Conservation (phyloP, 176 grass and related monocot genomes). For the Ensete ventricosum region DNA sequence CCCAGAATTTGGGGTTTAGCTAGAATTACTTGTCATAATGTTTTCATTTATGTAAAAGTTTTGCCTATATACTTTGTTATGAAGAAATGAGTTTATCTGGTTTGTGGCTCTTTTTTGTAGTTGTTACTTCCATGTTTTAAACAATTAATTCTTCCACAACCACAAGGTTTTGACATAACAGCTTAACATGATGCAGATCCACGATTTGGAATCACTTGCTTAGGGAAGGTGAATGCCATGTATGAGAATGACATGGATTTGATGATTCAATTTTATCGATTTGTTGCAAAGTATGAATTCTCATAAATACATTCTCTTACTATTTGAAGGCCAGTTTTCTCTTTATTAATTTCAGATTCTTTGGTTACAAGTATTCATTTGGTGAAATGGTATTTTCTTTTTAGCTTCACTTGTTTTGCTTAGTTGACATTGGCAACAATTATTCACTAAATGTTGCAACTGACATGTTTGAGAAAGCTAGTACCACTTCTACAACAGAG, state of each 20-base stretch:
- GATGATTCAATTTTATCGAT: conserved; percentile 74
- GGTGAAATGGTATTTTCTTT: not conserved
- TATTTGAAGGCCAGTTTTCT: not conserved
- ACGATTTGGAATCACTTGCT: conserved; percentile 65
- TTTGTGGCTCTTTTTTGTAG: not conserved
- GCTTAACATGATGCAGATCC: conserved; percentile 48
- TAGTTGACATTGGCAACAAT: not conserved
- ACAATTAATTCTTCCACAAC: not conserved
- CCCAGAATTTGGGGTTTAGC: not conserved
- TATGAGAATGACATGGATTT: conserved; percentile 72
- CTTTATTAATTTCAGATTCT: not conserved
- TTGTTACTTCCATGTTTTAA: not conserved
- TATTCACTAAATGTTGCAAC: not conserved
- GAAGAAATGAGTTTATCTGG: not conserved
- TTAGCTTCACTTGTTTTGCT: not conserved
- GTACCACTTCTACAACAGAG: not conserved
- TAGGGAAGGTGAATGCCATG: conserved; percentile 61
- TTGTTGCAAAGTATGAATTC: conserved; percentile 70
- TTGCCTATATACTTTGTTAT: not conserved
- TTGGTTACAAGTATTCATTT: conserved; percentile 1
- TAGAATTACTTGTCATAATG: not conserved
- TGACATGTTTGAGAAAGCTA: no score
- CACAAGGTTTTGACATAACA: conserved; percentile 12
- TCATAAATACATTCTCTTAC: not conserved
- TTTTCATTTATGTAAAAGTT: not conserved